phyloP scores from a whole-genome alignment of 2,329 filamentous ascomycete genomes.

The Fusarium avenaceum region DNA sequence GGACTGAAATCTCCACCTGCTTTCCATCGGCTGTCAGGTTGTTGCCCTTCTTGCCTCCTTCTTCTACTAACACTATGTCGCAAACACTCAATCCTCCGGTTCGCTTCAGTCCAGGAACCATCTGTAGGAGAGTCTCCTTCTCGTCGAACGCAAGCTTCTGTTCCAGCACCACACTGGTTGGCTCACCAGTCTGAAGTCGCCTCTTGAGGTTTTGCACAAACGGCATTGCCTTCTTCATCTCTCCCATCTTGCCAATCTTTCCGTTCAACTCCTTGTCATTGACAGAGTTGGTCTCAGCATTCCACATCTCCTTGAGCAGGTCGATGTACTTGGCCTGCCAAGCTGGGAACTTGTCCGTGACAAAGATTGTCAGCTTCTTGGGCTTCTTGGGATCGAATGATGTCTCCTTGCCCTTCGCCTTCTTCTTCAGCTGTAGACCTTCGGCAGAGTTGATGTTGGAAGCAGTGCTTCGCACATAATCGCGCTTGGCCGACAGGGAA shows the following conservation, averaged over 20 bases:
- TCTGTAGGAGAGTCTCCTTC: slow-evolving; percentile 78
- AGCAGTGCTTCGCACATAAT: slow-evolving; percentile 82
- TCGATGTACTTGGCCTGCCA: slow-evolving; percentile 96
- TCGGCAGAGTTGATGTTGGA: slow-evolving; percentile 86
- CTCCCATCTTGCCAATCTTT: slow-evolving; percentile 83
- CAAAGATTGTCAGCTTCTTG: slow-evolving; percentile 91
- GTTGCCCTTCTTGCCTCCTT: slow-evolving; percentile 75
- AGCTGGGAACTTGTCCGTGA: slow-evolving; percentile 81
- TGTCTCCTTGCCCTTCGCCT: slow-evolving; percentile 90
- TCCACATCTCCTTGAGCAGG: slow-evolving; percentile 79
- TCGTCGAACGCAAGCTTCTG: slow-evolving; percentile 91
- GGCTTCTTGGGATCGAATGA: slow-evolving; percentile 90
- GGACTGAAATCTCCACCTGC: slow-evolving; percentile 70
- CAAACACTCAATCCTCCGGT: slow-evolving; percentile 77
- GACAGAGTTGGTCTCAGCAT: slow-evolving; percentile 69
- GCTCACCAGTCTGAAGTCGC: slow-evolving; percentile 79
- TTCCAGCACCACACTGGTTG: slow-evolving; percentile 78
- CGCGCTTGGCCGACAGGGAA: slow-evolving; percentile 79
- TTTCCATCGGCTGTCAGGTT: slow-evolving; percentile 65
- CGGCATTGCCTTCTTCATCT: slow-evolving; percentile 98
- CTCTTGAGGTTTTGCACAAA: slow-evolving; percentile 92
- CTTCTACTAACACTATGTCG: slow-evolving; percentile 78
- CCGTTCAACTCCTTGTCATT: slow-evolving; percentile 87
- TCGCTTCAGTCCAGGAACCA: slow-evolving; percentile 84
- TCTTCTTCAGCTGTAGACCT: slow-evolving; percentile 85